A percentile compares a stretch with the other conserved stretches of the same genome.
Conservation (phyloP, 2,329 filamentous ascomycete species). For the Fusarium sp. region DNA sequence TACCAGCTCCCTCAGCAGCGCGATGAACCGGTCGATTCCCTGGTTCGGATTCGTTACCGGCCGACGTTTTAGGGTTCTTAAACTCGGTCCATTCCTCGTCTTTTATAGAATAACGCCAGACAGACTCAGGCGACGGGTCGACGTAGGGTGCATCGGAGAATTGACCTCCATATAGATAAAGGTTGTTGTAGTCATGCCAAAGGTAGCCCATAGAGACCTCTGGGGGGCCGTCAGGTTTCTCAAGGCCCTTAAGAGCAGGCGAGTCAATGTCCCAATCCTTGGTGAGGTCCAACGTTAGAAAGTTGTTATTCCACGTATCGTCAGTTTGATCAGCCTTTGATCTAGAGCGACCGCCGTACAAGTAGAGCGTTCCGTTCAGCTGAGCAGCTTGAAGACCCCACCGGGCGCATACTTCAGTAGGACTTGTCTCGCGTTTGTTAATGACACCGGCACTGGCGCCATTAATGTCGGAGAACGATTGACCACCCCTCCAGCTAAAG, state of each 20-base stretch:
- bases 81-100: slow-evolving; percentile 72
- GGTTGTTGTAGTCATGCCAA: slow-evolving; percentile 76
- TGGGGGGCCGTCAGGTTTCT: slow-evolving; percentile 75
- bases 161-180: slow-evolving; percentile 80
- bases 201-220: slow-evolving; percentile 78
- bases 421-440: slow-evolving; percentile 39
- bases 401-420: slow-evolving; percentile 66
- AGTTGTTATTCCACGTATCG: slow-evolving; percentile 81
- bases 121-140: slow-evolving; percentile 67
- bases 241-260: slow-evolving; percentile 70
- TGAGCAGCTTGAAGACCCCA: slow-evolving; percentile 76
- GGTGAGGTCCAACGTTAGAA: slow-evolving; percentile 77
- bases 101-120: slow-evolving; percentile 76
- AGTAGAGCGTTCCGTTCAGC: slow-evolving; percentile 79
- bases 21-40: slow-evolving; percentile 70
- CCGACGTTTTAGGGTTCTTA: slow-evolving; percentile 68
- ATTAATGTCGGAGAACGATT: slow-evolving; percentile 52
- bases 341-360: slow-evolving; percentile 77
- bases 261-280: slow-evolving; percentile 75
- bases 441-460: slow-evolving; percentile 63
- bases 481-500: slow-evolving; percentile 55
- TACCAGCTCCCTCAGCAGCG: slow-evolving; percentile 77
- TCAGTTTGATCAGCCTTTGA: slow-evolving; percentile 65
- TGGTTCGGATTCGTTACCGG: slow-evolving; percentile 70
- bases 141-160: slow-evolving; percentile 72